Percentiles rank a stretch among this genome's conserved stretches.
These are phyloP conservation scores for Fermentozyma sake DNA, from an alignment of 1,139 yeast genomes.

Conservation along the genomic window DNA sequence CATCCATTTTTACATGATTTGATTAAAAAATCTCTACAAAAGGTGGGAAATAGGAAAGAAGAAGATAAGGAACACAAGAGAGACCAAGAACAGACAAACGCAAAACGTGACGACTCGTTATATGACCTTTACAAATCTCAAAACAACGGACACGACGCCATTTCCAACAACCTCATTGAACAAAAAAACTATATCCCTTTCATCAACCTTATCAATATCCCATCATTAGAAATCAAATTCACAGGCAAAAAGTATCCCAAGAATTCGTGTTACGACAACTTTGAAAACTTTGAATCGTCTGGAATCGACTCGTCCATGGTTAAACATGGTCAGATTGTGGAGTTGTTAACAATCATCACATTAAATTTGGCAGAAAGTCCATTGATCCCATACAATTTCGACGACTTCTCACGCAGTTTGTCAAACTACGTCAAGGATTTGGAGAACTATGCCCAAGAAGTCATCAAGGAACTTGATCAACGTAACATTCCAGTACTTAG, in stretches of 20 bases:
- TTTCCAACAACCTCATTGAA: conserved; percentile 41
- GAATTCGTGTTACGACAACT: conserved; percentile 64
- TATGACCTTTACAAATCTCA: conserved; percentile 26
- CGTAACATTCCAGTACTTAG: conserved; percentile 17
- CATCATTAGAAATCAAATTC: conserved; percentile 60
- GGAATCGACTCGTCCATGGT: conserved; percentile 53
- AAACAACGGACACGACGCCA: conserved; percentile 21
- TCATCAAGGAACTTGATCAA: conserved; percentile 14
- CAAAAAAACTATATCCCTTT: conserved; percentile 70
- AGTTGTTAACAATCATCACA: conserved; percentile 49
- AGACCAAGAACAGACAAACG: conserved; percentile 1
- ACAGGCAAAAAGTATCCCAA: conserved; percentile 46
- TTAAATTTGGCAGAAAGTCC: conserved; percentile 69
- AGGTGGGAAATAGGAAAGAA: no score
- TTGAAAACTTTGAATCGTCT: conserved; percentile 46
- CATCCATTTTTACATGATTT: conserved; percentile 60
- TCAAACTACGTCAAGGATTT: conserved; percentile 46
- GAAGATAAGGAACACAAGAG: conserved; percentile 3
- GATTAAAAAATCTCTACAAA: conserved; percentile 36
- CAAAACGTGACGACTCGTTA: conserved; percentile 10
- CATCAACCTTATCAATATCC: conserved; percentile 59
- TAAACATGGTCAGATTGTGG: conserved; percentile 55
- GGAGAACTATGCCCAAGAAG: conserved; percentile 32
- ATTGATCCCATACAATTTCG: conserved; percentile 64
- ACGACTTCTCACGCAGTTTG: conserved; percentile 43